Percentiles rank a stretch among this genome's conserved stretches.
phyloP scores from a whole-genome alignment of 2,329 filamentous ascomycete species.

The Westerdykella ornata region DNA sequence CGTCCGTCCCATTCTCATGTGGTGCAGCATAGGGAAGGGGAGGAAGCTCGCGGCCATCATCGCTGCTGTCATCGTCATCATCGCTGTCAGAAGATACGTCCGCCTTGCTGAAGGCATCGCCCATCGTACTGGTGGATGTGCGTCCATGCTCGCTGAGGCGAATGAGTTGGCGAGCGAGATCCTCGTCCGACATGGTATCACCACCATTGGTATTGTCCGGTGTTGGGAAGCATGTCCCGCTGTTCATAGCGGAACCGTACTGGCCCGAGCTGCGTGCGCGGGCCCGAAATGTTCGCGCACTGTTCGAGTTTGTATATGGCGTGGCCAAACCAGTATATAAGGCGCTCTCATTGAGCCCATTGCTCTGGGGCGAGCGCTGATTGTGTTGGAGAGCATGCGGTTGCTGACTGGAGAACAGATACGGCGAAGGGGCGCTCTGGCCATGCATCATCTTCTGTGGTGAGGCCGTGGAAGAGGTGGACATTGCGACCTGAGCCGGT shows the following conservation, averaged over 20 bases:
- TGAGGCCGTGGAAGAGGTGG: conserved; percentile 84
- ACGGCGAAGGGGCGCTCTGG: conserved; percentile 65
- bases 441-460: conserved; percentile 75
- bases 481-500: conserved; percentile 70
- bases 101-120: conserved; percentile 86
- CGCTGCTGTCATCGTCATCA: conserved; percentile 65
- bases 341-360: conserved; percentile 39
- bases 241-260: conserved; percentile 41
- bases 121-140: conserved; percentile 85
- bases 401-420: conserved; percentile 67
- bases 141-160: conserved; percentile 88
- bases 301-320: conserved; percentile 32
- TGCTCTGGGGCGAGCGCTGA: conserved; percentile 78
- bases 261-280: conserved; percentile 34
- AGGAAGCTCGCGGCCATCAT: conserved; percentile 44
- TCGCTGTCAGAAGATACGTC: conserved; percentile 52
- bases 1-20: conserved; percentile 3
- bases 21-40: conserved; percentile 25
- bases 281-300: conserved; percentile 27
- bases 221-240: conserved; percentile 65
- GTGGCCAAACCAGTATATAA: conserved; percentile 23
- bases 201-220: conserved; percentile 88
- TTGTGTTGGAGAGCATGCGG: conserved; percentile 71
- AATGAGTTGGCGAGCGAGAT: conserved; percentile 95
- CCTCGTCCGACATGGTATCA: conserved; percentile 87